phyloP scores from a whole-genome alignment of 257 asterid species.

The Solanum corneliomulleri region DNA sequence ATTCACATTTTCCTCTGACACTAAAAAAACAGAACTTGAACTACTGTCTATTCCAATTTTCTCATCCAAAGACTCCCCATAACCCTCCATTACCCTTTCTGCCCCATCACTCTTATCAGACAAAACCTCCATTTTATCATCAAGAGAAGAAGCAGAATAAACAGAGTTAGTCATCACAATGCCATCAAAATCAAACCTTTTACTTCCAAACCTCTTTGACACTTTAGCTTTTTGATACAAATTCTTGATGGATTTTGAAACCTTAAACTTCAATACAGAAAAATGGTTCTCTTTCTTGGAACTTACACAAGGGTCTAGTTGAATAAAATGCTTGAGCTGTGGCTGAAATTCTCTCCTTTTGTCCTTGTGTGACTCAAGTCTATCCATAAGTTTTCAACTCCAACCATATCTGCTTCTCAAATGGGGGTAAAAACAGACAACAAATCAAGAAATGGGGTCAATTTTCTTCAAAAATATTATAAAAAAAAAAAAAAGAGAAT shows the following conservation, averaged over 20 bases:
- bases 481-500: background rate
- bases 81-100: background rate
- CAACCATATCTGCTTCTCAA: slow-evolving; percentile 30
- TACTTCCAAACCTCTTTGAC: slow-evolving; percentile 18
- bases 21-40: slow-evolving; percentile 40
- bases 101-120: background rate
- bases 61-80: slow-evolving; percentile 5
- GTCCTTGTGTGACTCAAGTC: slow-evolving; percentile 18
- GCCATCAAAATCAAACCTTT: slow-evolving; percentile 38
- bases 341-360: slow-evolving; percentile 10
- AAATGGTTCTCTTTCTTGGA: slow-evolving; percentile 22
- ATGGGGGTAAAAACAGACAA: slow-evolving; percentile 5
- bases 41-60: slow-evolving; percentile 30
- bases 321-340: slow-evolving; percentile 9
- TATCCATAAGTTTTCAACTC: slow-evolving; percentile 33
- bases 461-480: background rate
- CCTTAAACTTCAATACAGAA: slow-evolving; percentile 33
- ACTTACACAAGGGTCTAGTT: slow-evolving; percentile 2
- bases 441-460: background rate
- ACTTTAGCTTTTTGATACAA: slow-evolving; percentile 19
- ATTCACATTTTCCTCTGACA: slow-evolving; percentile 34
- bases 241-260: slow-evolving; percentile 34
- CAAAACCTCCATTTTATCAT: slow-evolving; percentile 23
- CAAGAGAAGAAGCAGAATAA: slow-evolving; percentile 41
- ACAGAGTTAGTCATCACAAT: slow-evolving; percentile 37